Conservation (phyloP, 805 yeast genomes). For the Isabelozyma gotoi region DNA sequence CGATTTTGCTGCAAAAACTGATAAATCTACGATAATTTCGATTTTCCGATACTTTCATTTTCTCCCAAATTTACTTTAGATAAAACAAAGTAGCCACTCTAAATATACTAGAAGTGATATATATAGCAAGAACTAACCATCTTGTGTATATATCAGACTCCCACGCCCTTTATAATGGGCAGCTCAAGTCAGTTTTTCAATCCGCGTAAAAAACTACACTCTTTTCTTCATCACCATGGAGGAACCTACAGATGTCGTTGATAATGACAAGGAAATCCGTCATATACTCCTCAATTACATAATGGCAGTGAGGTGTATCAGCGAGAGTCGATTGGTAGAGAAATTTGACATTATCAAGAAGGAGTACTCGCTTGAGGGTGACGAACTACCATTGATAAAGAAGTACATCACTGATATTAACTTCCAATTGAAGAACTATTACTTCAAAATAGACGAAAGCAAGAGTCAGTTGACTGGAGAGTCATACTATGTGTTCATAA, state of each 20-base stretch:
- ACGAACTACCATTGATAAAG: slow-evolving; percentile 8
- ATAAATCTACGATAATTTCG: background rate
- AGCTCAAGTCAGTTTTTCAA: too few relatives aligned
- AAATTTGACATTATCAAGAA: slow-evolving; percentile 17
- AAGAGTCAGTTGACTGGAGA: slow-evolving; percentile 34
- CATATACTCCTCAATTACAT: slow-evolving; percentile 29
- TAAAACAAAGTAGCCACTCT: too few relatives aligned
- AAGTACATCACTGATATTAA: slow-evolving; percentile 28
- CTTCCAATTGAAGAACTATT: slow-evolving; percentile 30
- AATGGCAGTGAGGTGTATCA: slow-evolving; percentile 21
- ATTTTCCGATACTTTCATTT: too few relatives aligned
- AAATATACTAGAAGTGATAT: too few relatives aligned
- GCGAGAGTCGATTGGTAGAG: slow-evolving; percentile 17
- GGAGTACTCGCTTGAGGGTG: slow-evolving; percentile 2
- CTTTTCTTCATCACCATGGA: background rate
- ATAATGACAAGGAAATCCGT: slow-evolving; percentile 8
- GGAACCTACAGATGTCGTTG: background rate
- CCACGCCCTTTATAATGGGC: too few relatives aligned
- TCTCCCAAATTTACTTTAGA: too few relatives aligned
- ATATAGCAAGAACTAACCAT: too few relatives aligned
- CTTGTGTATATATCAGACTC: too few relatives aligned
- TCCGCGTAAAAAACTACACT: background rate
- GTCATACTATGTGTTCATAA: slow-evolving; percentile 38
- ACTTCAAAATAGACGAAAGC: slow-evolving; percentile 43
- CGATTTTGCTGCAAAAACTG: background rate